Base-by-base conservation (phyloP, 129 eudicot species). In the Pulicaria dysenterica region DNA sequence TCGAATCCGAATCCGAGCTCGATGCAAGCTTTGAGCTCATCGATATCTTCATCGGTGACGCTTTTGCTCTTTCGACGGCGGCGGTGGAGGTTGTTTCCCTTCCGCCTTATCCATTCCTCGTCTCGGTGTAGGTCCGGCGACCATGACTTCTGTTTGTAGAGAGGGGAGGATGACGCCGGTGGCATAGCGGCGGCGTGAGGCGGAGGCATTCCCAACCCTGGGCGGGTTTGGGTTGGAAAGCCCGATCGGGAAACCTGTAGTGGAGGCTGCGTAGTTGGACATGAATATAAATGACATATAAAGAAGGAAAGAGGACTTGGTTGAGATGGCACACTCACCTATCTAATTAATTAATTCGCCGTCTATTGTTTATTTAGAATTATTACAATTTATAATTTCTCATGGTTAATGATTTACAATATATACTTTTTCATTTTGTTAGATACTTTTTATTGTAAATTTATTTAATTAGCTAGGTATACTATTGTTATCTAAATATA, bases 1-100 rank as follows among this genome's bases (percentile, higher is more conserved):
- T 91, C 89, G 16, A 91, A 86, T 51, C 96, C 88, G 54, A 91
- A 88, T 0, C 97, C 95, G 15, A 91, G 85, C 62, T 91, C 97
- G 45, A 91, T 75, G 48, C 95, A 91, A 6, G 85, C 97, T 82
- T 86, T 91, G 47, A 91, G 90, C 48, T 91, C 97, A 15, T 85
- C 87, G 17, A 91, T 70, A 64, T 91, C 97, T 62, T 91, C 95
- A 47, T 91, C 88, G 65, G 97, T 91, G 43, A 91, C 86, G 71
- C 91, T 90, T 75, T 74, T 81, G 62, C 76, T 87, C 72, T 83
- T 83, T 72, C 94, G 70, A 38, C 70, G 82, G 8, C 69, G 76
- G 31, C 85, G 83, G 75, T 75, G 70, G 39, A 39, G 57, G 24
- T 83, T 78, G 7, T 72, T 75, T 7, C 79, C 87, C 68, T 89